These are phyloP conservation scores for Fusarium cicatricum DNA, from an alignment of 2,329 filamentous ascomycete genomes.

Conservation along the genomic window DNA sequence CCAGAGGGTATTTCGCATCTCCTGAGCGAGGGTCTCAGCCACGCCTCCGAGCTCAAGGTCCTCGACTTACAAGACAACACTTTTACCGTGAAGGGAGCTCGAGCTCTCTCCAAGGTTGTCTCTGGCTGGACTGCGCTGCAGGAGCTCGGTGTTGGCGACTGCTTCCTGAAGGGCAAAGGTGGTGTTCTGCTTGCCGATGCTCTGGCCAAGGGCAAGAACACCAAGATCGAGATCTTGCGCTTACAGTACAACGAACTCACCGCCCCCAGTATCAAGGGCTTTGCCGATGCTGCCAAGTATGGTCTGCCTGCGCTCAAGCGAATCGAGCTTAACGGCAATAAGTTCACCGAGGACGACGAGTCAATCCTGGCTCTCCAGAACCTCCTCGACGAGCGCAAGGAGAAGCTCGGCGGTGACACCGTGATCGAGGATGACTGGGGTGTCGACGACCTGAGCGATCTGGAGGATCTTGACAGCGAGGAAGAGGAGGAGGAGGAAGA, in stretches of 20 bases:
- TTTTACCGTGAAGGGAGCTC: slow-evolving; percentile 83
- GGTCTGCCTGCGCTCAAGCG: slow-evolving; percentile 80
- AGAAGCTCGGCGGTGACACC: slow-evolving; percentile 70
- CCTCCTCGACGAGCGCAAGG: slow-evolving; percentile 79
- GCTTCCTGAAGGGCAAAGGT: slow-evolving; percentile 81
- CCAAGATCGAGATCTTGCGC: slow-evolving; percentile 80
- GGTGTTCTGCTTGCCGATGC: slow-evolving; percentile 76
- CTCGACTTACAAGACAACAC: slow-evolving; percentile 98
- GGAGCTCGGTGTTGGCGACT: slow-evolving; percentile 91
- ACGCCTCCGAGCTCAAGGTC: slow-evolving; percentile 73
- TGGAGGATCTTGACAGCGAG: slow-evolving; percentile 79
- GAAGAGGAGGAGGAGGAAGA: slow-evolving; percentile 74
- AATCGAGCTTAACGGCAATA: slow-evolving; percentile 96
- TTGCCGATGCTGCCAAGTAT: slow-evolving; percentile 73
- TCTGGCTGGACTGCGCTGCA: slow-evolving; percentile 76
- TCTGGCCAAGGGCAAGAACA: slow-evolving; percentile 78
- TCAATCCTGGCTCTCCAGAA: slow-evolving; percentile 73
- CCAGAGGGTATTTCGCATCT: slow-evolving; percentile 90
- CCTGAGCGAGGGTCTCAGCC: slow-evolving; percentile 78
- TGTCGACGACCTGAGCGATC: slow-evolving; percentile 84
- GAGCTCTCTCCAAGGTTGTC: slow-evolving; percentile 78
- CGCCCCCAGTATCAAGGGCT: slow-evolving; percentile 72
- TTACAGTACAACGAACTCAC: slow-evolving; percentile 97
- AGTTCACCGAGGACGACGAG: slow-evolving; percentile 86
- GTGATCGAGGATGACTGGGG: slow-evolving; percentile 84